A percentile compares a stretch with the other conserved stretches of the same genome.
Conservation (phyloP, 345 rosid species). For the Anacardium occidentale region DNA sequence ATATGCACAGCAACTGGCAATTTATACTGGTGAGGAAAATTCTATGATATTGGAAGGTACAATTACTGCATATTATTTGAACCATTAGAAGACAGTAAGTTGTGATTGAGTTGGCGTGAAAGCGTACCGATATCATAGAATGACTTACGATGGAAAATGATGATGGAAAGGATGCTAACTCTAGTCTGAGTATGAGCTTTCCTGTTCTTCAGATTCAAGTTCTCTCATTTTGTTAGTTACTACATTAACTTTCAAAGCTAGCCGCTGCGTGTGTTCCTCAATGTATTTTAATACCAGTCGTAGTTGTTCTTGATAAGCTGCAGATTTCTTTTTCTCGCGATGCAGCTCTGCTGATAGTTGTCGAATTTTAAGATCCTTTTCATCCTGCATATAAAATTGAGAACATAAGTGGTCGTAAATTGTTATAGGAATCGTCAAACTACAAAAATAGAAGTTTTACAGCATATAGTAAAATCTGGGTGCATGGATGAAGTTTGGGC, state of each 20-base stretch:
- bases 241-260: constrained; percentile 33
- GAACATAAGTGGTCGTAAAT: neutral
- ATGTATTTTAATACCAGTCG: constrained; percentile 27
- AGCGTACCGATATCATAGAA: no score
- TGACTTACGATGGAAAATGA: neutral
- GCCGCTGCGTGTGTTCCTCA: constrained; percentile 36
- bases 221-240: constrained; percentile 28
- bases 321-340: constrained; percentile 41
- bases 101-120: no score
- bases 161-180: neutral
- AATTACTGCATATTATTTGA: no score
- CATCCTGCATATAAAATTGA: constrained; percentile 28
- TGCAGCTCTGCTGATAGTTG: constrained; percentile 40
- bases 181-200: constrained; percentile 22
- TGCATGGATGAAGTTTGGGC: neutral
- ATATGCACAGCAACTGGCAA: neutral
- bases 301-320: constrained; percentile 38
- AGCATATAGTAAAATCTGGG: neutral
- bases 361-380: constrained; percentile 37
- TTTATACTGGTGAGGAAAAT: no score
- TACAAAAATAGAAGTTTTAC: neutral
- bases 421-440: neutral
- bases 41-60: no score
- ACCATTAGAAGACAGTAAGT: no score
- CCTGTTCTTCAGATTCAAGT: constrained; percentile 31